Percentiles rank a stretch among this genome's conserved stretches.
Evolutionary conservation across 768 basidiomycete species (phyloP).

Genomic region (Leccinum subtestaceum): DNA sequence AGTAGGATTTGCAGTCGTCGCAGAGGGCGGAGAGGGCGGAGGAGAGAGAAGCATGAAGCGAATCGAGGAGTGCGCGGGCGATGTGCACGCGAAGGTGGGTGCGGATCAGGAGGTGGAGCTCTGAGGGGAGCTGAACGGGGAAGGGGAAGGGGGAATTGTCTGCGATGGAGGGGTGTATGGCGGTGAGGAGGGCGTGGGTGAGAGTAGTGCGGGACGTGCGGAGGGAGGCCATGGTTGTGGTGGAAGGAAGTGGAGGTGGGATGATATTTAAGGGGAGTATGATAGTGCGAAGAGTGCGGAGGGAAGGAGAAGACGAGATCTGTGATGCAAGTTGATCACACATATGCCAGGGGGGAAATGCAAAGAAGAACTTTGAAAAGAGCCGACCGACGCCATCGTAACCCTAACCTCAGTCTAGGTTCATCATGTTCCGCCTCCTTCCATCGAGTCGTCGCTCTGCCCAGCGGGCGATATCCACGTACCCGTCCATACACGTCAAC

Average conservation of each 20-base stretch:
- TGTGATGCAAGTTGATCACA: not conserved
- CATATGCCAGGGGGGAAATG: constrained; percentile 1
- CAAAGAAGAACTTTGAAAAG: constrained; percentile 12
- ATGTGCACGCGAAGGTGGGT: constrained; percentile 43
- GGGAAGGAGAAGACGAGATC: constrained; percentile 14
- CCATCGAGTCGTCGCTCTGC: constrained; percentile 10
- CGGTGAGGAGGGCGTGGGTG: constrained; percentile 52
- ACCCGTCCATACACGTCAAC: constrained; percentile 46
- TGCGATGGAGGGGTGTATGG: constrained; percentile 43
- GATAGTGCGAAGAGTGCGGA: constrained; percentile 25
- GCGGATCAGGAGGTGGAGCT: constrained; percentile 54
- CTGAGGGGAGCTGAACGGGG: constrained; percentile 40
- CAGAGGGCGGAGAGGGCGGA: constrained; percentile 37
- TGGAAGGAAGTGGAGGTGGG: not conserved
- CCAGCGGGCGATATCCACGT: constrained; percentile 40
- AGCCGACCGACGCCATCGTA: constrained; percentile 18
- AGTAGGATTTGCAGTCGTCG: constrained; percentile 48
- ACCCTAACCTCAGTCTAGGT: constrained; percentile 36
- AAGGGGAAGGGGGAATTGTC: constrained; percentile 26
- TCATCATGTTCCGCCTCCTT: constrained; percentile 15
- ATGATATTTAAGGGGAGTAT: constrained; percentile 14
- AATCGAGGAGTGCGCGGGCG: constrained; percentile 39
- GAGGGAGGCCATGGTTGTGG: constrained; percentile 23
- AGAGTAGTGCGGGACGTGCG: constrained; percentile 43
- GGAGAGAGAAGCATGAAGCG: constrained; percentile 42